Evolutionary conservation across 2,329 filamentous ascomycete genomes (phyloP).

Genomic region (Microascus cirrosus): DNA sequence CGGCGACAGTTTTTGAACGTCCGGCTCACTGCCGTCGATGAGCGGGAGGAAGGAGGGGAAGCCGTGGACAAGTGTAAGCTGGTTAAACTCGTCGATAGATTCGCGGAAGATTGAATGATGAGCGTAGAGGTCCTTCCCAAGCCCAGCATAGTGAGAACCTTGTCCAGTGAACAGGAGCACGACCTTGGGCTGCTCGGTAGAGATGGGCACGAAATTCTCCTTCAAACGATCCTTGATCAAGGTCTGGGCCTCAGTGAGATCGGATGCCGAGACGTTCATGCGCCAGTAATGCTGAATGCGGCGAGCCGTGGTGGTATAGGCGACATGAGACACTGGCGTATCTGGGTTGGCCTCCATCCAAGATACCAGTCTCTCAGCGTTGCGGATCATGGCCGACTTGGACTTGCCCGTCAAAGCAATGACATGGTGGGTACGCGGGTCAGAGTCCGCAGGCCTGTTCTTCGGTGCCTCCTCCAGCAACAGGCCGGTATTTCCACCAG

Average conservation of each 20-base stretch:
- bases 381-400: slow-evolving; percentile 44
- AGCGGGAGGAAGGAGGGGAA: slow-evolving; percentile 44
- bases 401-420: slow-evolving; percentile 47
- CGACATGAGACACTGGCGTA: slow-evolving; percentile 43
- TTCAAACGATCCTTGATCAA: slow-evolving; percentile 43
- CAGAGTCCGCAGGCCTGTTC: slow-evolving; percentile 30
- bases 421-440: slow-evolving; percentile 46
- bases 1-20: slow-evolving; percentile 33
- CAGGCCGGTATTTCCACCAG: slow-evolving; percentile 60
- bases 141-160: slow-evolving; percentile 39
- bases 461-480: slow-evolving; percentile 51
- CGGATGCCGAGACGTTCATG: slow-evolving; percentile 32
- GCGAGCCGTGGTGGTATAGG: slow-evolving; percentile 59
- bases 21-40: slow-evolving; percentile 28
- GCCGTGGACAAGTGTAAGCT: slow-evolving; percentile 34
- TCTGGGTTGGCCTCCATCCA: slow-evolving; percentile 42
- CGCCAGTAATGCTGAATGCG: slow-evolving; percentile 49
- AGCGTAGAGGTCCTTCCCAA: slow-evolving; percentile 38
- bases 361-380: slow-evolving; percentile 40
- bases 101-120: slow-evolving; percentile 34
- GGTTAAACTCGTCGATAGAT: slow-evolving; percentile 46
- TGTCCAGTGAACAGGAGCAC: slow-evolving; percentile 47
- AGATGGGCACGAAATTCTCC: slow-evolving; percentile 37
- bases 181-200: slow-evolving; percentile 28
- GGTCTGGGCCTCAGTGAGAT: slow-evolving; percentile 27